A percentile compares a stretch with the other conserved stretches of the same genome.
phyloP scores from a whole-genome alignment of 1,284 basidiomycete genomes.

The Cryptococcus floricola region DNA sequence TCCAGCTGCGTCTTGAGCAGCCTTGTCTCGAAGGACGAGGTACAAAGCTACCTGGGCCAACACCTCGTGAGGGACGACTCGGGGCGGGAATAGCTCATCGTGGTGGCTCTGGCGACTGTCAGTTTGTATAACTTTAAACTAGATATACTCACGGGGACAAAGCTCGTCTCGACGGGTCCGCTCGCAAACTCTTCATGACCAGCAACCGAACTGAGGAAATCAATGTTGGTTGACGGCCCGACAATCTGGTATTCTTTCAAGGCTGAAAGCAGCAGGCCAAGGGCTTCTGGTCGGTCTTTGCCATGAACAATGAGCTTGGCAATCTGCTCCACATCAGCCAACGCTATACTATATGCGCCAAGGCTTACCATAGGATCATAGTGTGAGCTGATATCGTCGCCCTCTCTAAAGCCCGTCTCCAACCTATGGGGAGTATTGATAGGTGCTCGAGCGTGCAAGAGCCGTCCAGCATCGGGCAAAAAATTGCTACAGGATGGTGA shows the following conservation, averaged over 20 bases:
- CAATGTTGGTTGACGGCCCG: constrained; percentile 84
- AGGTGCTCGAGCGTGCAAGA: constrained; percentile 64
- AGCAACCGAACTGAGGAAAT: constrained; percentile 76
- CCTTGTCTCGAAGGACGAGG: constrained; percentile 55
- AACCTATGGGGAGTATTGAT: constrained; percentile 65
- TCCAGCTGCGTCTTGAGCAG: constrained; percentile 13
- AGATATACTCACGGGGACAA: constrained; percentile 63
- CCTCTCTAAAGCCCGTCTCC: constrained; percentile 84
- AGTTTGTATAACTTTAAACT: neutral
- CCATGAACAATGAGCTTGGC: constrained; percentile 77
- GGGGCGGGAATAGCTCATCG: constrained; percentile 66
- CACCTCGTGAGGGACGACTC: constrained; percentile 59
- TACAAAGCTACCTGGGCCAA: constrained; percentile 76
- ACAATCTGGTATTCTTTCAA: constrained; percentile 85
- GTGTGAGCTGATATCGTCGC: constrained; percentile 83
- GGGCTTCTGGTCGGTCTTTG: constrained; percentile 75
- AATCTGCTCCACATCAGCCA: constrained; percentile 21
- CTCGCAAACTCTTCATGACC: constrained; percentile 70
- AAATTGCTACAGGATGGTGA: constrained; percentile 57
- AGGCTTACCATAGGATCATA: constrained; percentile 93
- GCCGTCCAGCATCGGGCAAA: constrained; percentile 80
- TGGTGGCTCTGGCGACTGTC: constrained; percentile 58
- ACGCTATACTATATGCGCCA: neutral
- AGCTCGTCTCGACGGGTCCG: constrained; percentile 88
- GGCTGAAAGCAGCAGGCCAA: constrained; percentile 72